These are phyloP conservation scores for Saprolegnia diclina DNA, from an alignment of 352 stramenopile genomes.

Conservation along the genomic window DNA sequence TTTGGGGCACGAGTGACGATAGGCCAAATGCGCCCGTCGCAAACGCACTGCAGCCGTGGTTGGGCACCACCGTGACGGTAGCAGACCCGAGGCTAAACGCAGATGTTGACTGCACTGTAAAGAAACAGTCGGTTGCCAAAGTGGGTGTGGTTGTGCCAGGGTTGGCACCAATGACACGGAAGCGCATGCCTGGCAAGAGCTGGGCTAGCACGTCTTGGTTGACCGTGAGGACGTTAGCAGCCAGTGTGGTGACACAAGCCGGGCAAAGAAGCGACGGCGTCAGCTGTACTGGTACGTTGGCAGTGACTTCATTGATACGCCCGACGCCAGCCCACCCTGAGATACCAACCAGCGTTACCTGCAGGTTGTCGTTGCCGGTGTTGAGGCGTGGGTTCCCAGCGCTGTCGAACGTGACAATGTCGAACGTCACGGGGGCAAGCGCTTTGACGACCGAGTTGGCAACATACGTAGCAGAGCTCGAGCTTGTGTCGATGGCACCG, in stretches of 20 bases:
- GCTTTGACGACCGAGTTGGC: conserved; percentile 58
- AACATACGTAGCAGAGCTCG: conserved; percentile 30
- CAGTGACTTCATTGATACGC: conserved; percentile 74
- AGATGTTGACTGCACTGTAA: conserved; percentile 46
- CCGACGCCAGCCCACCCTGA: conserved; percentile 83
- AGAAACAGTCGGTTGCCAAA: conserved; percentile 53
- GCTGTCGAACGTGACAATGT: conserved; percentile 70
- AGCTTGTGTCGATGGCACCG: conserved; percentile 47
- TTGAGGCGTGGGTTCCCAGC: conserved; percentile 84
- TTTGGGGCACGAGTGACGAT: conserved; percentile 44
- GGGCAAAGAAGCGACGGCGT: conserved; percentile 48
- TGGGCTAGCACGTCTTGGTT: conserved; percentile 52
- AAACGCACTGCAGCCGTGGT: conserved; percentile 58
- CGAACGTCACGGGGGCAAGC: conserved; percentile 54
- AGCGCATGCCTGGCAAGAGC: conserved; percentile 49
- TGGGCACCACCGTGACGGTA: conserved; percentile 40
- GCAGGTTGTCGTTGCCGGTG: conserved; percentile 68
- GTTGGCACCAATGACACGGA: conserved; percentile 62
- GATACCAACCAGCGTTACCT: conserved; percentile 75
- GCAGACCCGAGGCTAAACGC: conserved; percentile 34
- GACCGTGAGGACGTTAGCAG: conserved; percentile 39
- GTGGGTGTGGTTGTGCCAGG: conserved; percentile 33
- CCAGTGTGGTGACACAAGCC: conserved; percentile 49
- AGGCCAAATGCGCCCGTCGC: conserved; percentile 36
- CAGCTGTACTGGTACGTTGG: conserved; percentile 36